Base-by-base conservation (phyloP, 2,329 filamentous ascomycete genomes). In the Sarocladiaceae sp. region DNA sequence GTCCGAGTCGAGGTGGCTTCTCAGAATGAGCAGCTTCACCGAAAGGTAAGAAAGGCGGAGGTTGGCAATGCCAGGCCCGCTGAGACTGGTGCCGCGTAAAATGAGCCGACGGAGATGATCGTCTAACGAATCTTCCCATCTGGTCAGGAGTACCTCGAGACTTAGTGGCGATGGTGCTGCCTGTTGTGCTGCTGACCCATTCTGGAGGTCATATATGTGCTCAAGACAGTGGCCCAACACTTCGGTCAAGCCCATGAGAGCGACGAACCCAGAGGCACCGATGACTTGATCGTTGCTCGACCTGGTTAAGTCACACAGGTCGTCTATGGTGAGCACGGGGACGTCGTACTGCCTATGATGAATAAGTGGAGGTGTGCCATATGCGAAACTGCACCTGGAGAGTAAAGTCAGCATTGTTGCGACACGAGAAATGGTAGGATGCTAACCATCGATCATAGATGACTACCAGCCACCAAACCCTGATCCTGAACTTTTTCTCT, bases 1-100 rank as follows among this genome's bases (percentile, higher is more conserved):
- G 46, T n/a, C n/a, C n/a, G n/a, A n/a, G n/a, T 71, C 67, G 11
- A 72, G 64, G 44, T 65, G 64, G 18, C 74, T 65, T 1, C 71
- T 63, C n/a, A 66, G 62, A 1, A 69, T 61, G 1, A 75, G 62
- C 8, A 75, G 62, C 37, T 68, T 69, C 10, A 70, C 62, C 1
- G 70, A 67, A 3, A 76, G 57, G 51, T 74, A 75, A 4, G 69
- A 63, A 2, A 76, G 62, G 15, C 72, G 68, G 18, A 76, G 61
- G 40, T 75, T 76, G 4, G 71, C 64, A 0, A 69, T 67, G 0
- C 72, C 72, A 2, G 68, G 69, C 1, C 62, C 54, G 12, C 62
- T 51, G 0, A 71, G 52, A 12, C 64, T 53, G n/a, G 57, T 62
- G 4, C 70, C 69, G 7, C 69, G 62, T 3, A 66, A 58, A 20